Base-by-base conservation (phyloP, 2,329 filamentous ascomycete genomes). In the Penicillium corylophilum region DNA sequence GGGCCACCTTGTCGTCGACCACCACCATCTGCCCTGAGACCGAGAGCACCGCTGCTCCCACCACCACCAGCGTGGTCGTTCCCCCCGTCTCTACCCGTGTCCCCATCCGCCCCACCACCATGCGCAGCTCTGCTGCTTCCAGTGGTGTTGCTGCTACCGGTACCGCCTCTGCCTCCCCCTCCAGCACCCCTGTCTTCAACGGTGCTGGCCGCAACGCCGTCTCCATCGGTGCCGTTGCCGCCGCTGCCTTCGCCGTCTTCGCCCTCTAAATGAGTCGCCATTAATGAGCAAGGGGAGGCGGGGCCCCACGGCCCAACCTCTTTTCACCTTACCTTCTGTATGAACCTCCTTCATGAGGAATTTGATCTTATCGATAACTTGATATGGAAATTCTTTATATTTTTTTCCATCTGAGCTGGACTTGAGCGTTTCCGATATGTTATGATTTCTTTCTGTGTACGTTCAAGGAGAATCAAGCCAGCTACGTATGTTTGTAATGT, bases 211-310 rank as follows among this genome's bases (percentile, higher is more conserved):
- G 64, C 52, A 71, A 65, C 57, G 64, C 56, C 50, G 54, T 65
- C 55, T 68, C 66, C 66, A 54, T 71, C 53, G 70, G 69, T 53
- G 68, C 66, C 46, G 56, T 71, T 46, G 65, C 66, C 33, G 65
- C 64, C 31, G 70, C 67, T 65, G 50, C 70, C 39, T 55, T 64
- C 50, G 70, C 69, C 52, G 61, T 70, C 47, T 57, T 72, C 46
- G 69, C 68, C 45, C 65, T 72, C 54, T 72, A 72, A 68, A 44
- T 40, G 40, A 35, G 44, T 4, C 31, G 44, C 2, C 31, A 22
- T 42, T 26, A 13, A 33, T 50, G 40, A 41, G 13, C 38, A 33
- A 26, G 41, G 33, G 28, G 41, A 45, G 39, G 18, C 24, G 20
- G 45, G 29, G 47, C 9, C 13, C n/a, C 38, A 24, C 13, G 13